Evolutionary conservation across 2,329 filamentous ascomycete species (phyloP).

Genomic region (Cadophora gregata): DNA sequence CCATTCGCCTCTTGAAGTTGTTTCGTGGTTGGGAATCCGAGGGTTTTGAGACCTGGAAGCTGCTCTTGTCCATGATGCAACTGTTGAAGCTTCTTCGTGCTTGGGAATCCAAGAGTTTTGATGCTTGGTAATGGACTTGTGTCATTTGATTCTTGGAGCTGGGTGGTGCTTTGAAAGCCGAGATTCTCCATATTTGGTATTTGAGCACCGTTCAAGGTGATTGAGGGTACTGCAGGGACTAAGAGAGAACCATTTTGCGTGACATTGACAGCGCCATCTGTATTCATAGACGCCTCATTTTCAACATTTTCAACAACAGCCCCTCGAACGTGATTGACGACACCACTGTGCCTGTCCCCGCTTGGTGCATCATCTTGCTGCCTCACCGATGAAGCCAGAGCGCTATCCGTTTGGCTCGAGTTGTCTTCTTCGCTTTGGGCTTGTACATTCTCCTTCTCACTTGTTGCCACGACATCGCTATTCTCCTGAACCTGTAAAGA

Average conservation of each 20-base stretch:
- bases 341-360: neutral
- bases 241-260: neutral
- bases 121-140: neutral
- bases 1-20: neutral
- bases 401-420: neutral
- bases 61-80: no score
- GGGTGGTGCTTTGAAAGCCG: neutral
- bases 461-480: neutral
- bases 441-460: neutral
- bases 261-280: neutral
- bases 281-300: neutral
- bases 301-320: neutral
- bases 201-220: neutral
- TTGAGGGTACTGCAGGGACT: neutral
- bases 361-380: neutral
- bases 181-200: neutral
- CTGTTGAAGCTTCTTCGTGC: neutral
- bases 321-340: neutral
- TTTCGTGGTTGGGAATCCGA: neutral
- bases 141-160: no score
- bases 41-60: no score
- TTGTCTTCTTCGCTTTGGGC: neutral
- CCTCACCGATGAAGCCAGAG: neutral
- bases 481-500: neutral
- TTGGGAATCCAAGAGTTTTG: neutral